Base-by-base conservation (phyloP, 2,329 filamentous ascomycete species). In the Tolypocladium sp. region DNA sequence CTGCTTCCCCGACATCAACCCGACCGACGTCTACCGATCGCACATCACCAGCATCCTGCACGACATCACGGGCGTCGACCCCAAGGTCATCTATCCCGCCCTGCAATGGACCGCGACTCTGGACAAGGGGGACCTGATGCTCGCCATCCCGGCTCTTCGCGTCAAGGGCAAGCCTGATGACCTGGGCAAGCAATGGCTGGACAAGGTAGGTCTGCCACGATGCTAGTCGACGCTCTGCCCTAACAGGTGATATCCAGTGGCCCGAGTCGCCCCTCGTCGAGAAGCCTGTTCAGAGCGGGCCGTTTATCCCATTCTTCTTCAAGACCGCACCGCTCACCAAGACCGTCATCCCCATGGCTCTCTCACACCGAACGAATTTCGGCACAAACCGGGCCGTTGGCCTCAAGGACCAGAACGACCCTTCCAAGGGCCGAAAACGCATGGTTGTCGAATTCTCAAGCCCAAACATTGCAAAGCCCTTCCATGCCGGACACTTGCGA, bases 401-500 rank as follows among this genome's bases (percentile, higher is more conserved):
- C 49, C 57, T 61, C 41, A 56, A 40, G 55, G 57, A 61, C 53
- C 59, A 58, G 25, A 58, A 49, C 25, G 55, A 61, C 15, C 40
- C 54, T 15, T 55, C 57, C 49, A 59, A 61, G 51, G 59, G 59
- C 38, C 37, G 15, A 27, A 56, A 59, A 27, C 57, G 59, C 35
- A 57, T 86, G 20, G 76, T 91, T 35, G 79, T 91, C 57, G 89
- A 91, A 64, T 91, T 89, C 70, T 89, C 86, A 0, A 89, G 86
- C 1, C 88, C 89, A 1, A 90, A 90, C 65, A 88, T 90, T 62
- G 87, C 85, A 17, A 88, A 86, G 64, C 84, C 87, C n/a, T 90
- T 90, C 72, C 83, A 86, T 62, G 85, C 85, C 3, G 82, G 82
- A 1, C 87, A 90, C 73, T 75, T 90, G 65, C 77, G 88, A 64